Percentiles rank a stretch among this genome's conserved stretches.
These are phyloP conservation scores for Jimgerdemannia flammicorona DNA, from an alignment of 192 early-diverging fungal species.

Conservation along the genomic window DNA sequence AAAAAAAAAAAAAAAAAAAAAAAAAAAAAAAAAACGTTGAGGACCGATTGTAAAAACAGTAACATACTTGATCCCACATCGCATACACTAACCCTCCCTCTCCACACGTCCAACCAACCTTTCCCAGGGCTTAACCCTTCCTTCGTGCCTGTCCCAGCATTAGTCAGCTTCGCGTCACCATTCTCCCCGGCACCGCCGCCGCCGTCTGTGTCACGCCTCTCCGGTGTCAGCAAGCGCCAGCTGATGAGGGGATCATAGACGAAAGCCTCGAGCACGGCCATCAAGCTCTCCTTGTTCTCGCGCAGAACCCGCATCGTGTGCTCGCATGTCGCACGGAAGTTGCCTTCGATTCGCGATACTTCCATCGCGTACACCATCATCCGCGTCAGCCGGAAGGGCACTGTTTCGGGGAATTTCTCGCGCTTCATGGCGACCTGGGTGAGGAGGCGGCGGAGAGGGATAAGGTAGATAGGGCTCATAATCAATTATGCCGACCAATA, in stretches of 20 bases:
- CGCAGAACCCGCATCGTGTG: conserved; percentile 94
- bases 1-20: too few species aligned
- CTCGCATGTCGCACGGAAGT: conserved; percentile 93
- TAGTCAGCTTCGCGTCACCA: conserved; percentile 13
- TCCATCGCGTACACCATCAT: conserved; percentile 99
- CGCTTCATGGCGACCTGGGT: conserved; percentile 80
- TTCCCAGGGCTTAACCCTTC: conserved; percentile 21
- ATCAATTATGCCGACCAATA: neutral
- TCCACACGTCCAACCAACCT: conserved; percentile 24
- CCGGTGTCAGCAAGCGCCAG: conserved; percentile 37
- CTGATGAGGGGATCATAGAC: conserved; percentile 96
- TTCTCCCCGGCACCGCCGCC: conserved; percentile 21
- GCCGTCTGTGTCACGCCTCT: neutral
- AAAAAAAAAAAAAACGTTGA: too few species aligned
- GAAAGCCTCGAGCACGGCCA: conserved; percentile 98
- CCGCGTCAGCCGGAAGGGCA: conserved; percentile 98
- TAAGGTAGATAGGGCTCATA: neutral
- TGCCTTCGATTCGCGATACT: conserved; percentile 93
- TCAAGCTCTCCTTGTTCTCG: conserved; percentile 92
- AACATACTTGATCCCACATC: too few species aligned
- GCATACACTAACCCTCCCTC: neutral
- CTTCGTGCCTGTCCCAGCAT: conserved; percentile 31
- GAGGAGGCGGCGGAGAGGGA: conserved; percentile 20
- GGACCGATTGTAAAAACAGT: too few species aligned
- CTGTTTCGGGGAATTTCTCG: conserved; percentile 94